These are phyloP conservation scores for Aaosphaeria arxii DNA, from an alignment of 2,329 filamentous ascomycete species.

Conservation along the genomic window DNA sequence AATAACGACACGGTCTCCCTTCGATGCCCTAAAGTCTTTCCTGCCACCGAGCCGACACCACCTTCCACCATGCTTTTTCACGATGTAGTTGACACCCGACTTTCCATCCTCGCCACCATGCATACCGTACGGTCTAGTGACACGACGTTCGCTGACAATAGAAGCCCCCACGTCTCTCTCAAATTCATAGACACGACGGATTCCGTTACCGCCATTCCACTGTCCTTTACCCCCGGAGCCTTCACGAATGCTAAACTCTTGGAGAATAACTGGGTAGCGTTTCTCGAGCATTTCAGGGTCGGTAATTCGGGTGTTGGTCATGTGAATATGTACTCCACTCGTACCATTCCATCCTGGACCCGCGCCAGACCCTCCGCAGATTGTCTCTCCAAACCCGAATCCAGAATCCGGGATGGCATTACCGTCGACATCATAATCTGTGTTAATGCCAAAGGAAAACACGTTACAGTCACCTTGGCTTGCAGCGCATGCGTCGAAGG, in stretches of 20 bases:
- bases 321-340: conserved; percentile 31
- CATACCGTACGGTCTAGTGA: conserved; percentile 32
- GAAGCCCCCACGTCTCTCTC: conserved; percentile 19
- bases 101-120: conserved; percentile 28
- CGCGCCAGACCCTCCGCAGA: conserved; percentile 34
- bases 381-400: conserved; percentile 37
- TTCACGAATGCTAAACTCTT: conserved; percentile 27
- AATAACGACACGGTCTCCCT: conserved; percentile 13
- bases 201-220: conserved; percentile 29
- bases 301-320: conserved; percentile 39
- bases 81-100: conserved; percentile 25
- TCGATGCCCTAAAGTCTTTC: conserved; percentile 6
- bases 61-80: conserved; percentile 5
- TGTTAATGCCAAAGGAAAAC: conserved; percentile 27
- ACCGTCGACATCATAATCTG: conserved; percentile 13
- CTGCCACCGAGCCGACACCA: not conserved
- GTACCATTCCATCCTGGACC: conserved; percentile 30
- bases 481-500: conserved; percentile 28
- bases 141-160: conserved; percentile 31
- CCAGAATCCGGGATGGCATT: conserved; percentile 14
- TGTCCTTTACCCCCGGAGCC: conserved; percentile 26
- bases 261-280: conserved; percentile 32
- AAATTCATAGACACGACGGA: conserved; percentile 29
- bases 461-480: conserved; percentile 29
- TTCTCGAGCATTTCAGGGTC: conserved; percentile 35